Evolutionary conservation across 2,329 filamentous ascomycete genomes (phyloP), one percentile per base, ranked within the genome.

Genomic region (Tolypocladium tundrense): DNA sequence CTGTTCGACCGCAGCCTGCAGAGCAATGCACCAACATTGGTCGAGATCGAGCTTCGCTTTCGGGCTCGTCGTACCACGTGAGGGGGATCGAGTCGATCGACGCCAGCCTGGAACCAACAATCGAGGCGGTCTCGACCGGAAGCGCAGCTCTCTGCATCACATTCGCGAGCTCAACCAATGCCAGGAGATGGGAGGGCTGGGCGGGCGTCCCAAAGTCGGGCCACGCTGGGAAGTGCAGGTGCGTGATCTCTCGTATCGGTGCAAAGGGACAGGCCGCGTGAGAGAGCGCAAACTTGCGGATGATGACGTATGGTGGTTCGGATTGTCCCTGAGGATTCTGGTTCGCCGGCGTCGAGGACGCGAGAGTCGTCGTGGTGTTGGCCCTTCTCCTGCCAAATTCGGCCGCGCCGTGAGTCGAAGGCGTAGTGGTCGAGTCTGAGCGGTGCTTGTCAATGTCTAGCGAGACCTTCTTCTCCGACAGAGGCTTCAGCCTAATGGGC

Each of bases 201-300:
- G 94, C 91, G 0, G 93, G 93, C 0, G 91, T 88, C 24, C 94
- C 94, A 72, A 97, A 97, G 68, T 99, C 94, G 0, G 94, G 94
- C 94, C 94, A 99, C n/a, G 88, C 87, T 0, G 91, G 86, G 70
- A 97, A 97, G 69, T 97, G 92, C 16, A 99, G 77, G 65, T 99
- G 94, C 0, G 92, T 97, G 61, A 99, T 88, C 72, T 97, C 92
- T 31, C 93, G 88, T 63, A 96, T 88, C 0, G 91, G 89, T 24
- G 85, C 84, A 67, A 96, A 97, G 0, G 93, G 92, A 59, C 88
- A 82, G 1, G 82, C 77, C 2, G 84, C 77, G 69, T 97, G 90
- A 1, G 86, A 87, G 35, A 99, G 76, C 0, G 89, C 88, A 67
- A 97, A 94, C 69, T 94, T 94, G 52, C 94, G 88, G 45, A 97